Evolutionary conservation across 805 yeast genomes (phyloP).

Genomic region (Ogataea siamensis): DNA sequence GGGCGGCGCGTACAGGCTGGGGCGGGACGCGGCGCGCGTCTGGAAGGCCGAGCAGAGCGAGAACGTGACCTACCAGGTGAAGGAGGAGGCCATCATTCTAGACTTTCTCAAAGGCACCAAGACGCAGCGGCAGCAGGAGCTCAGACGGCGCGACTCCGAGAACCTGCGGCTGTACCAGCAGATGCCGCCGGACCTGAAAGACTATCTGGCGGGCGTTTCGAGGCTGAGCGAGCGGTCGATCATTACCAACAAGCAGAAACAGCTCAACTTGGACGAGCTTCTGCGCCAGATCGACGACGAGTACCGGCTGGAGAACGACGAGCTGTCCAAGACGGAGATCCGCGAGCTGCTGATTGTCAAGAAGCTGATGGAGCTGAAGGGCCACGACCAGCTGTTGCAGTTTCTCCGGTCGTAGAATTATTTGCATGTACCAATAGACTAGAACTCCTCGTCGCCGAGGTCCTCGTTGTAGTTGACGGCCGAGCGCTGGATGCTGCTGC

Average conservation of each 20-base stretch:
- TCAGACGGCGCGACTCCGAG: slow-evolving; percentile 34
- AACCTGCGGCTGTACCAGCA: slow-evolving; percentile 34
- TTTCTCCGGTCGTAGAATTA: slow-evolving; percentile 42
- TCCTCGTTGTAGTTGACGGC: slow-evolving; percentile 36
- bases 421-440: slow-evolving; percentile 7
- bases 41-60: slow-evolving; percentile 16
- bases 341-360: slow-evolving; percentile 54
- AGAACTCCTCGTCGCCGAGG: slow-evolving; percentile 5
- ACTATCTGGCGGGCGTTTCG: slow-evolving; percentile 34
- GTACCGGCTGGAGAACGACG: slow-evolving; percentile 18
- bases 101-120: slow-evolving; percentile 64
- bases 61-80: slow-evolving; percentile 55
- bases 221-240: slow-evolving; percentile 34
- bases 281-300: slow-evolving; percentile 38
- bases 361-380: slow-evolving; percentile 63
- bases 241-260: slow-evolving; percentile 30
- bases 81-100: slow-evolving; percentile 63
- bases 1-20: slow-evolving; percentile 32
- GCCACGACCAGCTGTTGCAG: slow-evolving; percentile 59
- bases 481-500: slow-evolving; percentile 39
- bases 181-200: slow-evolving; percentile 26
- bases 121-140: slow-evolving; percentile 33
- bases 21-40: slow-evolving; percentile 27
- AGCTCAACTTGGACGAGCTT: slow-evolving; percentile 47
- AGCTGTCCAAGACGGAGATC: slow-evolving; percentile 39